phyloP scores from a whole-genome alignment of 2,329 filamentous ascomycete species.

The Stachybotrys chartarum region DNA sequence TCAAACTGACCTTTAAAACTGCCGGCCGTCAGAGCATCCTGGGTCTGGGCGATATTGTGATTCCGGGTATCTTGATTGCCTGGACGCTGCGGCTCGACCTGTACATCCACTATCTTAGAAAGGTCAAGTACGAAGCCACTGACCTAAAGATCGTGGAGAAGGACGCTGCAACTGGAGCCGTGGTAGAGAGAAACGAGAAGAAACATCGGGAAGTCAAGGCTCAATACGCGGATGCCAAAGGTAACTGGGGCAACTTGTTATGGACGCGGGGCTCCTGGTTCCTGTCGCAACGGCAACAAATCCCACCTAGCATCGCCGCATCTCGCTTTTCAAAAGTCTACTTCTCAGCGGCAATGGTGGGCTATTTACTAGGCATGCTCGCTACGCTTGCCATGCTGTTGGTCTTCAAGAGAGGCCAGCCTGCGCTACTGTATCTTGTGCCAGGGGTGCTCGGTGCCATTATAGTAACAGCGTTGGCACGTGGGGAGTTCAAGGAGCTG shows the following conservation, averaged over 20 bases:
- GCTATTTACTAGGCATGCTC: constrained; percentile 74
- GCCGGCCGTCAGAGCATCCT: constrained; percentile 73
- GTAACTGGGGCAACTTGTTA: constrained; percentile 75
- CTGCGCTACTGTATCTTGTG: constrained; percentile 86
- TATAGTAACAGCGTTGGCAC: constrained; percentile 64
- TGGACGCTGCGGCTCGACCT: constrained; percentile 88
- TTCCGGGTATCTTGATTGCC: constrained; percentile 85
- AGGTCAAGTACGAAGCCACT: constrained; percentile 42
- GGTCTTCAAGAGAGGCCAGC: constrained; percentile 74
- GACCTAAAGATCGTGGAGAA: constrained; percentile 25
- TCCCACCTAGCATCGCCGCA: constrained; percentile 27
- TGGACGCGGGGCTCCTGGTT: constrained; percentile 51
- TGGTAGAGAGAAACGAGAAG: constrained; percentile 25
- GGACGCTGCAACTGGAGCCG: constrained; percentile 22
- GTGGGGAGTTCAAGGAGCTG: constrained; percentile 68
- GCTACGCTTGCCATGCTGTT: constrained; percentile 71
- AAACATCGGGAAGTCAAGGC: constrained; percentile 43
- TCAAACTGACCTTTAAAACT: constrained; percentile 74
- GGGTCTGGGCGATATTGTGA: constrained; percentile 86
- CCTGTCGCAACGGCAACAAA: constrained; percentile 11
- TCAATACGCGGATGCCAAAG: constrained; percentile 52
- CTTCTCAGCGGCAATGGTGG: constrained; percentile 68
- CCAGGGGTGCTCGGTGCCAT: constrained; percentile 71
- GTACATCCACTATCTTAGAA: constrained; percentile 70
- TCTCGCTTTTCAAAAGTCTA: constrained; percentile 72